Conservation (phyloP, 768 basidiomycete species). For the Mrakia frigida region DNA sequence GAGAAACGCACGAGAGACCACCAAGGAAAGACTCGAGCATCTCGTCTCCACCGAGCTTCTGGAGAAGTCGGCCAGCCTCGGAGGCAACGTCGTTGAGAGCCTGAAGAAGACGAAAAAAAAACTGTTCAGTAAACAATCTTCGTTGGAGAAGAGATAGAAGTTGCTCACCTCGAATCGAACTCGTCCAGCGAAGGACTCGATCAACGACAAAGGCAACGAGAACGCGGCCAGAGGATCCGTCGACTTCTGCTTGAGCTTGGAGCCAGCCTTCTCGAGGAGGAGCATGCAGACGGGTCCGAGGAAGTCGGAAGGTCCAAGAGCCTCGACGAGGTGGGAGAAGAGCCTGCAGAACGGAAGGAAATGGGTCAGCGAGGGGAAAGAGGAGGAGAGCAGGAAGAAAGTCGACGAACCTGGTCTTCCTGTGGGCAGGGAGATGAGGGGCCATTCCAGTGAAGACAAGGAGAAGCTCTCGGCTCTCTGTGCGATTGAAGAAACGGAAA, state of each 20-base stretch:
- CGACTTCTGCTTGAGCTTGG: conserved; percentile 49
- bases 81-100: conserved; percentile 29
- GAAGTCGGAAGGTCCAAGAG: conserved; percentile 74
- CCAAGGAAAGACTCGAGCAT: conserved; percentile 16
- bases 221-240: conserved; percentile 60
- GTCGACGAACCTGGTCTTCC: conserved; percentile 68
- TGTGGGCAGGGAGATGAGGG: conserved; percentile 84
- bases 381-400: neutral
- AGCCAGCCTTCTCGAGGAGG: conserved; percentile 70
- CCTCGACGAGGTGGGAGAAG: conserved; percentile 78
- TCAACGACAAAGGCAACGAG: conserved; percentile 60
- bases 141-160: too few species aligned
- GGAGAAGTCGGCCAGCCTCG: conserved; percentile 16
- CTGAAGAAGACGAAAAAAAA: neutral
- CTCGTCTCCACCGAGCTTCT: conserved; percentile 1
- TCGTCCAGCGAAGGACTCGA: conserved; percentile 36
- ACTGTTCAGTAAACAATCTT: neutral
- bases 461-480: conserved; percentile 67
- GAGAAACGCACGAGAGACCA: neutral
- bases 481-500: neutral
- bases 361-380: neutral
- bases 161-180: conserved; percentile 36
- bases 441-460: conserved; percentile 90
- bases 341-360: conserved; percentile 54
- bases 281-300: conserved; percentile 77